Conservation (phyloP, 2,329 filamentous ascomycete species). For the Aspergillus phoenicis region DNA sequence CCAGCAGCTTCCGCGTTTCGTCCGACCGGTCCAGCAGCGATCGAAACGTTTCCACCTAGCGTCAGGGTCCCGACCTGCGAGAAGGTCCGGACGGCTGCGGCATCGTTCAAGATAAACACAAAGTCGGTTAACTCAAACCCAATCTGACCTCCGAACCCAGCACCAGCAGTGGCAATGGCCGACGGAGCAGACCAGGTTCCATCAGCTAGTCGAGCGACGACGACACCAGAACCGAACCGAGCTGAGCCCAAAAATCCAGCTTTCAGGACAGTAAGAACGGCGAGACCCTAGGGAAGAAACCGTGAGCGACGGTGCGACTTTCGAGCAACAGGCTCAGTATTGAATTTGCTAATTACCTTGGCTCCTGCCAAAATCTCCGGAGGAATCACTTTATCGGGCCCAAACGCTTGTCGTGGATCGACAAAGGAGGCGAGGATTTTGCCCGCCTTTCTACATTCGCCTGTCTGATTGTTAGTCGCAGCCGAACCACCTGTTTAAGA, state of each 20-base stretch:
- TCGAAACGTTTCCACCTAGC: slow-evolving; percentile 91
- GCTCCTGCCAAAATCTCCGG: slow-evolving; percentile 85
- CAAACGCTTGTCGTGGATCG: slow-evolving; percentile 89
- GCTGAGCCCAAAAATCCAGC: slow-evolving; percentile 54
- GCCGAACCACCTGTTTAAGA: slow-evolving; percentile 18
- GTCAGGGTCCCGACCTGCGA: slow-evolving; percentile 90
- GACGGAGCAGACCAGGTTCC: slow-evolving; percentile 54
- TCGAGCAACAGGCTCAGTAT: neutral
- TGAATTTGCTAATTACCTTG: slow-evolving; percentile 62
- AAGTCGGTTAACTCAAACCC: slow-evolving; percentile 64
- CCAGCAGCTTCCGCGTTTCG: slow-evolving; percentile 95
- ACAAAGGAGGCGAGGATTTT: slow-evolving; percentile 95
- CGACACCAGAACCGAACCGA: slow-evolving; percentile 53
- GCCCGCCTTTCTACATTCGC: slow-evolving; percentile 95
- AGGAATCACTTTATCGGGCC: slow-evolving; percentile 96
- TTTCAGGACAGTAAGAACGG: slow-evolving; percentile 53
- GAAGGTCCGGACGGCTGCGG: slow-evolving; percentile 86
- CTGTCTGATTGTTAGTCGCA: slow-evolving; percentile 51
- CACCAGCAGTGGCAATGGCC: slow-evolving; percentile 52
- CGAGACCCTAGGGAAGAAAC: slow-evolving; percentile 45
- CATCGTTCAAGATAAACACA: slow-evolving; percentile 97
- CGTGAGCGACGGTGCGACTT: slow-evolving; percentile 13
- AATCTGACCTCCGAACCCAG: slow-evolving; percentile 54
- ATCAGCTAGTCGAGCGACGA: slow-evolving; percentile 53
- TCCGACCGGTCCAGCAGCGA: slow-evolving; percentile 90